These are phyloP conservation scores for Candida dajiaensis DNA, from an alignment of 805 yeast species.

Conservation along the genomic window DNA sequence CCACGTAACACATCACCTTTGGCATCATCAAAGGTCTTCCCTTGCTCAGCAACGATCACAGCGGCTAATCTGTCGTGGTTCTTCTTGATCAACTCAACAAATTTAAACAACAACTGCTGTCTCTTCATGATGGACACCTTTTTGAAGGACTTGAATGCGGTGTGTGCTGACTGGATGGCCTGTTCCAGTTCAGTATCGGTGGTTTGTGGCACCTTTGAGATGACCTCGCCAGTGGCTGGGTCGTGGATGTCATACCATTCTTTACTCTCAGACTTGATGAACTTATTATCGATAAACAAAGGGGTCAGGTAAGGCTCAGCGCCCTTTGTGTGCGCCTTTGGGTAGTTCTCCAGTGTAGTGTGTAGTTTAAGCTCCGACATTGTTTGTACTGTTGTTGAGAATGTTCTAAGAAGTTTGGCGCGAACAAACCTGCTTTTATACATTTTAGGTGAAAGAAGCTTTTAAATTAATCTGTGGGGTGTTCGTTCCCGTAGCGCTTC, in stretches of 20 bases:
- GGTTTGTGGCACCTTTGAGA: slow-evolving; percentile 63
- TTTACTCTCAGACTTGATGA: slow-evolving; percentile 39
- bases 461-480: no score
- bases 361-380: slow-evolving; percentile 21
- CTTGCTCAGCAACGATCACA: slow-evolving; percentile 63
- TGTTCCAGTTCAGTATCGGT: slow-evolving; percentile 57
- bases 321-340: slow-evolving; percentile 32
- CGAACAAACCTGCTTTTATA: background rate
- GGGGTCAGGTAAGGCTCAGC: slow-evolving; percentile 45
- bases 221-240: slow-evolving; percentile 64
- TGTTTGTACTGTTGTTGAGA: background rate
- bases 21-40: slow-evolving; percentile 72
- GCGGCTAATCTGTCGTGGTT: slow-evolving; percentile 68
- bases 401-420: no score
- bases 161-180: slow-evolving; percentile 60
- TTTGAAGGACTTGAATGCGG: slow-evolving; percentile 41
- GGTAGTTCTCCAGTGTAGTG: slow-evolving; percentile 32
- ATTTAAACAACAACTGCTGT: slow-evolving; percentile 63
- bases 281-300: slow-evolving; percentile 39
- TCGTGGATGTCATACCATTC: slow-evolving; percentile 66
- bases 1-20: slow-evolving; percentile 73
- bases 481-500: background rate
- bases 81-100: slow-evolving; percentile 54
- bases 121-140: slow-evolving; percentile 39
- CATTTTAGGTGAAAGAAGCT: background rate